Evolutionary conservation across 768 basidiomycete genomes (phyloP), one percentile per base, ranked within the genome.

Genomic region (Lactifluus hygrophoroides): DNA sequence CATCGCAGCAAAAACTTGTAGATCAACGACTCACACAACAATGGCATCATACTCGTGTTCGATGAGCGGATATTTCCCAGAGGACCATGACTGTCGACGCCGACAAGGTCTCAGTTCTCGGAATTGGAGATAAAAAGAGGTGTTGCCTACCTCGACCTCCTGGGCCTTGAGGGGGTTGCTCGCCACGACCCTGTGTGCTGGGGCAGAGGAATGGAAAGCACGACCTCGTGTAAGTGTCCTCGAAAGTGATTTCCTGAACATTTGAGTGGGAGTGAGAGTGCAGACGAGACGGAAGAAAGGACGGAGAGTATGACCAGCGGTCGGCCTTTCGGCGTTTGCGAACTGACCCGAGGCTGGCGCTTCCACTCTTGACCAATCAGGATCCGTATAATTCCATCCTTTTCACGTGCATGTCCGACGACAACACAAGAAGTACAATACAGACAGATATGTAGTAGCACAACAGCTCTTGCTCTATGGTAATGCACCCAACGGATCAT

Each of bases 41-140:
- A 99, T 86, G 17, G 95, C 95, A 78, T 99, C 95, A 72, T 93
- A 98, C 72, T 97, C 94, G 70, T 99, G 96, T 71, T 99, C 96
- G 66, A 99, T 94, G 61, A 99, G 78, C 19, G 95, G 92, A 71
- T 98, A 99, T 70, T 94, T 91, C 50, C 88, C 90, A 40, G 84
- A 86, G 46, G 84, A 80, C 85, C 84, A 87, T 37, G 83, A 83
- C 83, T 88, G 61, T 43, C 66, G n/a, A 17, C 9, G 19, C 13
- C 16, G 14, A 44, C 38, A 13, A 43, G 56, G 54, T 64, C 54
- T 64, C 56, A 44, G 34, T 8, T 43, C 13, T 32, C 53, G 35
- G 49, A 44, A 9, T 51, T 19, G 61, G 61, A 30, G 35, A 35
- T 25, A 46, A 51, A 51, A 50, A 57, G 52, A 53, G 28, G 35